phyloP scores from a whole-genome alignment of 1,139 yeast species.

The Saccharomycopsis crataegensis region DNA sequence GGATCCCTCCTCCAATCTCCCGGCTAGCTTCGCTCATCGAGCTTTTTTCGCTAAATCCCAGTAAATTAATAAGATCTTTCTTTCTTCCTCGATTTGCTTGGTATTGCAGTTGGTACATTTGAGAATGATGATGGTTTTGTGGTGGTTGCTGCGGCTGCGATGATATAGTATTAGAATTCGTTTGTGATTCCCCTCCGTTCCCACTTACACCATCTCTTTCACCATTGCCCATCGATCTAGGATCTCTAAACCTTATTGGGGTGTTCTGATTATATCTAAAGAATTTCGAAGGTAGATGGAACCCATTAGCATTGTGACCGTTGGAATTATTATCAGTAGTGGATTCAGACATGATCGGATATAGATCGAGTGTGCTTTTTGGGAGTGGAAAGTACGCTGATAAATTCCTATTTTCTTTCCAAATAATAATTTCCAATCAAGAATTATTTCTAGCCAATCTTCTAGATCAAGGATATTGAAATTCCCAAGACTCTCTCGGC shows the following conservation, averaged over 20 bases:
- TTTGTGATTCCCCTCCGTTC: background rate
- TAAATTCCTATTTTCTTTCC: too few species aligned
- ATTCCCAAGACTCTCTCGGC: too few species aligned
- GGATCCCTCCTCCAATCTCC: background rate
- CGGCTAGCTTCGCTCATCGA: conserved; percentile 1
- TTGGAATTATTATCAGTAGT: background rate
- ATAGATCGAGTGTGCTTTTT: too few species aligned
- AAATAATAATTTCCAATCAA: too few species aligned
- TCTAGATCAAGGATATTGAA: too few species aligned
- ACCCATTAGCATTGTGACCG: background rate
- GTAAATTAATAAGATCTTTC: background rate
- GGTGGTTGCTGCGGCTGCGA: background rate
- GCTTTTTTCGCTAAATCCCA: background rate
- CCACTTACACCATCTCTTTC: background rate
- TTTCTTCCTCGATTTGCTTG: too few species aligned
- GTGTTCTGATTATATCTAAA: too few species aligned
- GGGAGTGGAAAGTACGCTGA: too few species aligned
- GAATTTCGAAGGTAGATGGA: too few species aligned
- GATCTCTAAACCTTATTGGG: too few species aligned
- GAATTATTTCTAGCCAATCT: too few species aligned
- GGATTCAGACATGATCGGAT: too few species aligned
- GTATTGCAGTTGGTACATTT: background rate
- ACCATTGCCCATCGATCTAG: background rate
- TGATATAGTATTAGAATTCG: background rate
- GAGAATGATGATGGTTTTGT: background rate